Evolutionary conservation across 2,329 filamentous ascomycete species (phyloP).

Genomic region (Capronia epimyces): DNA sequence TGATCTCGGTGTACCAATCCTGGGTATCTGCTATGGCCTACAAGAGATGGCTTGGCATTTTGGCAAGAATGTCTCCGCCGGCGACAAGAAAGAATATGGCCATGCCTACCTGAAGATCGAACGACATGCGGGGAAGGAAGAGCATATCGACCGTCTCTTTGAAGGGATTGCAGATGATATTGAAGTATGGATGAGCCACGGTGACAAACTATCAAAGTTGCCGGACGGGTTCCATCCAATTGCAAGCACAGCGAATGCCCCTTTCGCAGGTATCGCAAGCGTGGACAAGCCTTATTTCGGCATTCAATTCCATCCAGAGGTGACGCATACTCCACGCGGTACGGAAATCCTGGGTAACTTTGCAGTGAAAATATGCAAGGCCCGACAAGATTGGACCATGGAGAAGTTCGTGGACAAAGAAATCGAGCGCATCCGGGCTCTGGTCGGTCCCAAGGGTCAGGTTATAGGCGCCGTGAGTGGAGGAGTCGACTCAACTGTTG

Average conservation of each 20-base stretch:
- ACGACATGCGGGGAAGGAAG: conserved; percentile 48
- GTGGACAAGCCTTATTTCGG: conserved; percentile 64
- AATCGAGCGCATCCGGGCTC: conserved; percentile 68
- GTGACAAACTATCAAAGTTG: conserved; percentile 72
- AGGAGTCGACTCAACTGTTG: conserved; percentile 86
- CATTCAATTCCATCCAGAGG: conserved; percentile 86
- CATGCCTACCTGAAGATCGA: conserved; percentile 61
- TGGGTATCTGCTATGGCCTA: conserved; percentile 58
- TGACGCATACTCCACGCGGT: conserved; percentile 67
- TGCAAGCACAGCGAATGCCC: conserved; percentile 68
- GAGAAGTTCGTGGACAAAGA: conserved; percentile 73
- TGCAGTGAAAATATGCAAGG: conserved; percentile 72
- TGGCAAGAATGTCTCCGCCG: conserved; percentile 61
- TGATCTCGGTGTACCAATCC: conserved; percentile 61
- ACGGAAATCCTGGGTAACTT: conserved; percentile 75
- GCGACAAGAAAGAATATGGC: conserved; percentile 65
- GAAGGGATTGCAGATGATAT: conserved; percentile 64
- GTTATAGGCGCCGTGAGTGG: conserved; percentile 76
- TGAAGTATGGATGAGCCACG: conserved; percentile 81
- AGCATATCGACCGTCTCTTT: conserved; percentile 73
- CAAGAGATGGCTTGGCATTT: conserved; percentile 71
- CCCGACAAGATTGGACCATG: conserved; percentile 78
- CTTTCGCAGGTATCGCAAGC: conserved; percentile 65
- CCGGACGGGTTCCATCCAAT: conserved; percentile 69
- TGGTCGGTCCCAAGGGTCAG: conserved; percentile 76